These are phyloP conservation scores for Moricandia moricandioides DNA, from an alignment of 345 rosid genomes.

Conservation along the genomic window DNA sequence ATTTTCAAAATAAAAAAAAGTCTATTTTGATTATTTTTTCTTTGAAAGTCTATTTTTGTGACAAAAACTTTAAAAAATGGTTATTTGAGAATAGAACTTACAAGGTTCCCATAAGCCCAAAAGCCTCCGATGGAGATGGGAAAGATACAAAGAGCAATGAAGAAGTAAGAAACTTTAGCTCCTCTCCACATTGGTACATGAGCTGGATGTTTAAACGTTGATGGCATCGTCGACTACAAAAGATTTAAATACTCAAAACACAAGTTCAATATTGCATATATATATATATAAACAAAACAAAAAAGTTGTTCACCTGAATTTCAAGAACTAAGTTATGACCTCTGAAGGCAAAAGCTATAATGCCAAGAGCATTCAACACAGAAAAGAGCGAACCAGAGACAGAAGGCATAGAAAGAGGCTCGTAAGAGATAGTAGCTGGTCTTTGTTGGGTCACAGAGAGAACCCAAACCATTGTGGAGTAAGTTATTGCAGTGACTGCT, in stretches of 20 bases:
- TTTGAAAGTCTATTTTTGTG: too few relatives aligned
- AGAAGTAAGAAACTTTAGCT: constrained; percentile 88
- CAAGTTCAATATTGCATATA: background rate
- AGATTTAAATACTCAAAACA: background rate
- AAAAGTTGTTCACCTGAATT: constrained; percentile 63
- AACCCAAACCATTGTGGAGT: constrained; percentile 93
- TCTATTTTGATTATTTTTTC: too few relatives aligned
- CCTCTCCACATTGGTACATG: constrained; percentile 99
- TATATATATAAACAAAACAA: background rate
- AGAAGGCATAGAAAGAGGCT: constrained; percentile 65
- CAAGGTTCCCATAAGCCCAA: constrained; percentile 94
- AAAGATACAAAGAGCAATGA: constrained; percentile 83
- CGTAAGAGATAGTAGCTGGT: constrained; percentile 71
- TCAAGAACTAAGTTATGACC: constrained; percentile 88
- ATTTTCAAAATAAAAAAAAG: too few relatives aligned
- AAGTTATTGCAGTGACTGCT: constrained; percentile 88
- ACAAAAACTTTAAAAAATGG: too few relatives aligned
- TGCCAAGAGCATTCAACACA: constrained; percentile 88
- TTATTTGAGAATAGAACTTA: constrained; percentile 55
- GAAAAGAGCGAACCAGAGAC: constrained; percentile 60
- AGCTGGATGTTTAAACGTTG: constrained; percentile 95
- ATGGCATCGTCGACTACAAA: constrained; percentile 88
- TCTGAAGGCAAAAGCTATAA: constrained; percentile 85
- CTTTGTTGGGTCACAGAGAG: constrained; percentile 90
- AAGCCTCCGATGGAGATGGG: constrained; percentile 89